These are phyloP conservation scores for Gliomastix tumulicola DNA, from an alignment of 2,329 filamentous ascomycete genomes.

Conservation along the genomic window DNA sequence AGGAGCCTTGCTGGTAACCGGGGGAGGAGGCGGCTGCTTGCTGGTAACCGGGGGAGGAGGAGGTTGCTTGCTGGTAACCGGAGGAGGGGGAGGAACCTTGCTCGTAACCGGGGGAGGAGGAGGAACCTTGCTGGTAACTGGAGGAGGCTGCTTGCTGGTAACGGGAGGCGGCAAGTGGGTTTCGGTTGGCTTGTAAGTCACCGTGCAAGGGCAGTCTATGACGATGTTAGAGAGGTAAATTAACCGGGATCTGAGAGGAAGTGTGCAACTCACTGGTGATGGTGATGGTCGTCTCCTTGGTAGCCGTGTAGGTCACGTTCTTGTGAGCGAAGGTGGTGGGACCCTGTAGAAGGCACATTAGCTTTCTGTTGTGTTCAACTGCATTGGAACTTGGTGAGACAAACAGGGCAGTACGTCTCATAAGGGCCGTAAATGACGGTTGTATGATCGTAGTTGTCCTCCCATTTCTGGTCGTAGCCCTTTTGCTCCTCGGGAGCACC, in stretches of 20 bases:
- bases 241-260: too few relatives aligned
- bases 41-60: conserved; percentile 5
- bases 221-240: too few relatives aligned
- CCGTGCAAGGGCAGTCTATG: conserved; percentile 40
- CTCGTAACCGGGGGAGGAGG: not conserved
- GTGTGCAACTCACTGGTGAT: conserved; percentile 36
- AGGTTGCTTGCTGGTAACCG: conserved; percentile 2
- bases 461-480: not conserved
- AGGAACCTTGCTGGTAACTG: conserved; percentile 3
- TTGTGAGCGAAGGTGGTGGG: conserved; percentile 29
- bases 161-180: not conserved
- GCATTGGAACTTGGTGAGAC: not conserved
- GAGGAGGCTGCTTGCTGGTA: conserved; percentile 7
- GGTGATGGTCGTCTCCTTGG: conserved; percentile 31
- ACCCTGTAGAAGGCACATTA: conserved; percentile 21
- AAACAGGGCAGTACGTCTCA: conserved; percentile 31
- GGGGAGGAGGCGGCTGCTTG: not conserved
- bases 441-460: conserved; percentile 9
- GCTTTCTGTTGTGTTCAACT: too few relatives aligned
- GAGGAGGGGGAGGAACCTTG: conserved; percentile 10
- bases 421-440: conserved; percentile 29
- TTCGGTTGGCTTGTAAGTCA: conserved; percentile 17
- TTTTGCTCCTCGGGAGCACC: not conserved
- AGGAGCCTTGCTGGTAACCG: not conserved
- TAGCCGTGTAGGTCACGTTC: conserved; percentile 36